A percentile compares a stretch with the other conserved stretches of the same genome.
These are phyloP conservation scores for Boletellus emodensis DNA, from an alignment of 768 basidiomycete species.

Conservation along the genomic window DNA sequence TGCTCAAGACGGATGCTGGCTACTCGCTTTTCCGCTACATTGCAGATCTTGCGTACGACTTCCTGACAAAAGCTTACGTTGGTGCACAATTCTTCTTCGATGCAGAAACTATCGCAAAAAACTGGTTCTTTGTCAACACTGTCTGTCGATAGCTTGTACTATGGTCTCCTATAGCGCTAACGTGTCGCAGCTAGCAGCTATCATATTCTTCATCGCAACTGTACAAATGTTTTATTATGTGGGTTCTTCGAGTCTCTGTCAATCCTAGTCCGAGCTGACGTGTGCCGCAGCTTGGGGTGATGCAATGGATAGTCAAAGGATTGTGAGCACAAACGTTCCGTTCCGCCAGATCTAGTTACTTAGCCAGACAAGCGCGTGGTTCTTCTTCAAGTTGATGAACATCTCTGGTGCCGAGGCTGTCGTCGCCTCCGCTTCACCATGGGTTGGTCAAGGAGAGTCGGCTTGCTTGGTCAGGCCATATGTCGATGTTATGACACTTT, in stretches of 20 bases:
- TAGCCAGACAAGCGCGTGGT: conserved; percentile 61
- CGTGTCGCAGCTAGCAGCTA: conserved; percentile 52
- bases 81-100: conserved; percentile 87
- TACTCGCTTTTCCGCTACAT: conserved; percentile 83
- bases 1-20: conserved; percentile 80
- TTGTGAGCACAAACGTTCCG: conserved; percentile 48
- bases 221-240: conserved; percentile 86
- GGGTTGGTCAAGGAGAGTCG: conserved; percentile 87
- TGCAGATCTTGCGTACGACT: conserved; percentile 75
- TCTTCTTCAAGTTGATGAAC: conserved; percentile 90
- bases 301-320: conserved; percentile 89
- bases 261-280: background rate
- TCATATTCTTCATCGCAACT: conserved; percentile 94
- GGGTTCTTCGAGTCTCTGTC: background rate
- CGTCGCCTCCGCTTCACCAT: conserved; percentile 90
- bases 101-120: conserved; percentile 53
- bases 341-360: background rate
- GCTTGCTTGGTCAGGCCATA: conserved; percentile 84
- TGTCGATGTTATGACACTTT: conserved; percentile 79
- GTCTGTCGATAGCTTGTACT: conserved; percentile 35
- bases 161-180: conserved; percentile 14
- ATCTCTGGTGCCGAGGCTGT: conserved; percentile 95
- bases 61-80: conserved; percentile 60
- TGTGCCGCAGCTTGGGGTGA: conserved; percentile 57
- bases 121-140: conserved; percentile 85